Base-by-base conservation (phyloP, 345 rosid species). In the Linum lewisii region DNA sequence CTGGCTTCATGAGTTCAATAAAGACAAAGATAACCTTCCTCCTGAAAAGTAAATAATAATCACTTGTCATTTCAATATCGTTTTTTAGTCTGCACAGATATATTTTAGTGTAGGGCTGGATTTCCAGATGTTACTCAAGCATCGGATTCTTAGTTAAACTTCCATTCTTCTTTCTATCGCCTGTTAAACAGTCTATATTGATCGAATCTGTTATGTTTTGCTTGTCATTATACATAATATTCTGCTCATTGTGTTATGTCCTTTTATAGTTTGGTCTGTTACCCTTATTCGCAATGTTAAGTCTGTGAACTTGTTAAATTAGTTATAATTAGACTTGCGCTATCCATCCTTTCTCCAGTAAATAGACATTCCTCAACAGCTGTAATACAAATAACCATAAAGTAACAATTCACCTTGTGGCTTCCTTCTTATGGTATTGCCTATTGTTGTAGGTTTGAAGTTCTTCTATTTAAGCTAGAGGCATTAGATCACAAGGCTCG, bases 401-500 rank as follows among this genome's bases (percentile, higher is more conserved):
- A 52, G 56, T 21, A 18, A 20, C 23, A 20, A 3, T 8, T 52
- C 13, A 52, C 23, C 24, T 3, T 20, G 24, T 24, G 21, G 2
- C 13, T 16, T 42, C 47, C 14, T 42, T 42, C 15, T 42, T 7
- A 11, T 42, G 47, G 9, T 42, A 6, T 42, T 42, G 22, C 58
- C 37, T 63, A 51, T 16, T 60, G 20, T 19, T 63, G 32, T 81
- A 94, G 99, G 84, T 73, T 94, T 18, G 97, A 94, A 82, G 54
- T 59, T 62, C 80, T 94, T 72, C 62, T 93, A 53, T 93, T 87
- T 75, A 90, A 85, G 73, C 72, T 93, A 63, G 99, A 93, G 81
- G 97, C 89, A 44, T 76, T 90, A 79, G 99, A 90, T 86, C 99
- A 90, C 73, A 93, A 87, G 72, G 87, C 95, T 55, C 79, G 97